Evolutionary conservation across 352 stramenopile species (phyloP), one percentile per base, ranked within the genome.

Genomic region (Paralagenidium karlingii): DNA sequence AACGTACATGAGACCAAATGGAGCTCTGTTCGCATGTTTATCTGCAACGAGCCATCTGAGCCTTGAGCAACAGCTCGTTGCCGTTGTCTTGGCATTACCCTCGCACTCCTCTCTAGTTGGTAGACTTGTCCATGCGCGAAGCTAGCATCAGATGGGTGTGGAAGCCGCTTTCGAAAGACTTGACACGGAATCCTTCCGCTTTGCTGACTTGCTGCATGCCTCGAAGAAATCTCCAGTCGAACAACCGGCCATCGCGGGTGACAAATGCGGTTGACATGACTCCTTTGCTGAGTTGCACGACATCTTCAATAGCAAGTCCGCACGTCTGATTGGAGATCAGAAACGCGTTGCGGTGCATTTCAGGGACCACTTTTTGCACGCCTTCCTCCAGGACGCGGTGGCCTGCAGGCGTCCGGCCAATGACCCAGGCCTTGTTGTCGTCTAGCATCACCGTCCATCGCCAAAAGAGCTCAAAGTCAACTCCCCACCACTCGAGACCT

Each of bases 351-450:
- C 30, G 30, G 16, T 7, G 19, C 30, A 36, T 36, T 16, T 3
- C 16, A 36, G 19, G 16, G 19, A 3, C 16, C 30, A 83, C 65
- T 13, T 78, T 64, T 8, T 64, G 38, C 47, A 80, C 68, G 21
- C 64, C 29, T 24, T 82, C 60, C 13, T 52, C 50, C 25, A 61
- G 53, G 41, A 78, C 55, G 43, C 74, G 55, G 34, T 68, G 76
- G 6, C 68, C 73, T 22, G 77, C 80, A 16, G 73, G 77, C 36
- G 74, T 90, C 22, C 77, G 68, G 2, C 77, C 77, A n/a, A 77
- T 54, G 34, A 82, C 32, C 77, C 77, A 90, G 32, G 84, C 54
- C 46, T 82, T 78, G 39, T 79, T 49, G 29, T 89, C 76, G 24
- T 39, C 76, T 88, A 45, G n/a, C n/a, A n/a, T n/a, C n/a, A n/a